Evolutionary conservation across 202 grass and related monocot genomes (phyloP).

Genomic region (Dendrocalamus latiflorus): DNA sequence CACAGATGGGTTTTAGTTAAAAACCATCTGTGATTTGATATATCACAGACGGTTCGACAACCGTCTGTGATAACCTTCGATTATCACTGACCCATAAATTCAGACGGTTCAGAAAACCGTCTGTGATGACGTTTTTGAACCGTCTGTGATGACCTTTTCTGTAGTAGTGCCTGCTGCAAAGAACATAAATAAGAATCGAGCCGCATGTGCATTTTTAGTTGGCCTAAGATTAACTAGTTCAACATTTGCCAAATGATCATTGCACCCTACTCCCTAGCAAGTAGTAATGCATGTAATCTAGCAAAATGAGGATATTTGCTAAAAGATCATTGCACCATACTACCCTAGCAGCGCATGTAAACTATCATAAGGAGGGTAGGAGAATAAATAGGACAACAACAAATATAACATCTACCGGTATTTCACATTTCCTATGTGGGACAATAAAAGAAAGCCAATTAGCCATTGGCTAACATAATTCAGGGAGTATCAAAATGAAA

Average conservation of each 20-base stretch:
- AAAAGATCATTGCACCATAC: background rate
- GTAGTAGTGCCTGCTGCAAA: slow-evolving; percentile 4
- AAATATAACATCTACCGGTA: background rate
- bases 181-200: background rate
- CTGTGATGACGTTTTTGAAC: too few relatives aligned
- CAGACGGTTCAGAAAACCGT: too few relatives aligned
- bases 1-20: too few relatives aligned
- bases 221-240: background rate
- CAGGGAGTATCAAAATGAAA: background rate
- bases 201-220: background rate
- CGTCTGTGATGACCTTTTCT: too few relatives aligned
- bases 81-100: too few relatives aligned
- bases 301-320: background rate
- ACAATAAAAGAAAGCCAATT: background rate
- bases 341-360: background rate
- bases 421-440: background rate
- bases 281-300: background rate
- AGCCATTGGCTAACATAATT: background rate
- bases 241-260: background rate
- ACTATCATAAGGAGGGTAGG: background rate
- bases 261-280: background rate
- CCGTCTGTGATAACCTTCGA: too few relatives aligned
- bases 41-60: too few relatives aligned
- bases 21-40: too few relatives aligned
- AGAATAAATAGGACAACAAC: background rate